Conservation (phyloP, 352 stramenopile species). For the Phytophthora hybrid region DNA sequence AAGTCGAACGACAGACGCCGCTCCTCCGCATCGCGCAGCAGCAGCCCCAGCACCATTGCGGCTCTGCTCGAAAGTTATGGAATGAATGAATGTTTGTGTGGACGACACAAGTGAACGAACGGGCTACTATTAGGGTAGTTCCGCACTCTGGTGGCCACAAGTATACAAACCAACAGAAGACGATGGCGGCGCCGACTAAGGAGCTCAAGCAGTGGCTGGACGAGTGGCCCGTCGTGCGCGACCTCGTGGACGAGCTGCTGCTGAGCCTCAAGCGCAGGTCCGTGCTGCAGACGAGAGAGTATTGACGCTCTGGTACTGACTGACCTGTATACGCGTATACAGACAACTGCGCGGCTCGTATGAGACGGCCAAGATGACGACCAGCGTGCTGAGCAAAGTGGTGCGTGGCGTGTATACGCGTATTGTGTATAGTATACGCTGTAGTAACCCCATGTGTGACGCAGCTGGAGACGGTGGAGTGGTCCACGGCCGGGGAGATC, state of each 20-base stretch:
- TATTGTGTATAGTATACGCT: slow-evolving; percentile 13
- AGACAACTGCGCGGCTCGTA: slow-evolving; percentile 83
- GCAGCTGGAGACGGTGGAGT: slow-evolving; percentile 82
- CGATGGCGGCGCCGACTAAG: slow-evolving; percentile 30
- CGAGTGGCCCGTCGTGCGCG: slow-evolving; percentile 79
- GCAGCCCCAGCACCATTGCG: slow-evolving; percentile 77
- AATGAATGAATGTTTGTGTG: neutral
- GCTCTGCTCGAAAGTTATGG: neutral
- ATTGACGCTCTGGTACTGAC: slow-evolving; percentile 3
- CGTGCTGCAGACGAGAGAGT: neutral
- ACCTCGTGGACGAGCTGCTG: slow-evolving; percentile 75
- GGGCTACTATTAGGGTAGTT: neutral
- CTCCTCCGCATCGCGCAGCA: slow-evolving; percentile 86
- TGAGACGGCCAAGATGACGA: slow-evolving; percentile 84
- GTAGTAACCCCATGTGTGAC: neutral
- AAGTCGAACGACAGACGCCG: slow-evolving; percentile 86
- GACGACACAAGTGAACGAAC: too few species aligned
- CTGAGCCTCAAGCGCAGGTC: slow-evolving; percentile 84
- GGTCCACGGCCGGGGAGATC: slow-evolving; percentile 82
- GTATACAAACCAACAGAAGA: too few species aligned
- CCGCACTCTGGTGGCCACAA: neutral
- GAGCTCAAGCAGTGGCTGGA: slow-evolving; percentile 78
- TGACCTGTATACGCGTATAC: slow-evolving; percentile 6
- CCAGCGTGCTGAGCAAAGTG: slow-evolving; percentile 75
- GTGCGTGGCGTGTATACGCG: slow-evolving; percentile 39